Conservation (phyloP, 2,329 filamentous ascomycete species). For the Aspergillus tubingensis region DNA sequence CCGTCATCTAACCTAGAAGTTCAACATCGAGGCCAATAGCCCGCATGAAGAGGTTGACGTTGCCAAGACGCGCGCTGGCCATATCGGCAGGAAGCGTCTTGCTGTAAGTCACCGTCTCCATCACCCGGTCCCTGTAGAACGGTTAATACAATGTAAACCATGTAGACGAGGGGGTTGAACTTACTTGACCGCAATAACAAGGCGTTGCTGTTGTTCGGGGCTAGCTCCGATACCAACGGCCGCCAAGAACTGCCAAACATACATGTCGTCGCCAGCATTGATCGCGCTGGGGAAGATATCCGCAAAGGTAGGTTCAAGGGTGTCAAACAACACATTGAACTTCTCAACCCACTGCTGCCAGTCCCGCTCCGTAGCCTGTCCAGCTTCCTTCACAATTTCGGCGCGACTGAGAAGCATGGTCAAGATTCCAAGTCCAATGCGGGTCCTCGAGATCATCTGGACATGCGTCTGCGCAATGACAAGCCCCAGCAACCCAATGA, state of each 20-base stretch:
- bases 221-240: slow-evolving; percentile 91
- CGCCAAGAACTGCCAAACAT: slow-evolving; percentile 97
- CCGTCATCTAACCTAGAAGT: slow-evolving; percentile 55
- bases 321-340: slow-evolving; percentile 85
- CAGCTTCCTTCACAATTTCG: slow-evolving; percentile 85
- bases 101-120: slow-evolving; percentile 86
- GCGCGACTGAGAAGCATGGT: slow-evolving; percentile 94
- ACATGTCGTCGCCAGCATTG: slow-evolving; percentile 86
- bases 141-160: slow-evolving; percentile 17
- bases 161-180: slow-evolving; percentile 24
- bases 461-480: slow-evolving; percentile 81
- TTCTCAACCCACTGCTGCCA: slow-evolving; percentile 81
- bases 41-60: slow-evolving; percentile 98
- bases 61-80: slow-evolving; percentile 77
- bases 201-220: slow-evolving; percentile 89
- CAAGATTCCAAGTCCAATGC: slow-evolving; percentile 83
- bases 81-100: slow-evolving; percentile 89
- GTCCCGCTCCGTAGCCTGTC: slow-evolving; percentile 67
- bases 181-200: slow-evolving; percentile 89
- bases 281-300: slow-evolving; percentile 91
- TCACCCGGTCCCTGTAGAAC: slow-evolving; percentile 71
- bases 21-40: slow-evolving; percentile 98
- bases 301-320: slow-evolving; percentile 78
- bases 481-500: slow-evolving; percentile 84
- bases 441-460: slow-evolving; percentile 79